phyloP scores from a whole-genome alignment of 2,329 filamentous ascomycete species.

The Orbilia oligospora region DNA sequence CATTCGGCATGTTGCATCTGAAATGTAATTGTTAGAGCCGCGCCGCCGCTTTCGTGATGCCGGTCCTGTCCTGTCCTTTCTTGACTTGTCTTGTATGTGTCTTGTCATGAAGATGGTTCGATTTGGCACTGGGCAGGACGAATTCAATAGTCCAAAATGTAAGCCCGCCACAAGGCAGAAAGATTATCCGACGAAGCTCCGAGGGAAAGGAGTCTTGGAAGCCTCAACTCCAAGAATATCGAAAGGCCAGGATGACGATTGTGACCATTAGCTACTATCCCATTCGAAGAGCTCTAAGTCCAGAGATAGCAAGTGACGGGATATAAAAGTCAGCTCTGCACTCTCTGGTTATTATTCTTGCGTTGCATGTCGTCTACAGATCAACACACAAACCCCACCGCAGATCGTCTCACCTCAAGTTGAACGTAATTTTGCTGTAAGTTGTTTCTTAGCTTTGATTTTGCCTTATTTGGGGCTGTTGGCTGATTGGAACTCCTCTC shows the following conservation, averaged over 20 bases:
- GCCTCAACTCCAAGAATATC: constrained; percentile 38
- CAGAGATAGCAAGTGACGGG: constrained; percentile 7
- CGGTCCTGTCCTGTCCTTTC: constrained; percentile 6
- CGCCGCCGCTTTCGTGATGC: constrained; percentile 29
- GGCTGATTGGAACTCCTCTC: constrained; percentile 7
- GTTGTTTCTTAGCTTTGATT: too few relatives aligned
- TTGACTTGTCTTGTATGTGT: too few relatives aligned
- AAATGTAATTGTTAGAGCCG: constrained; percentile 22
- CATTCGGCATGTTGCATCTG: constrained; percentile 23
- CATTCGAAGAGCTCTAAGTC: constrained; percentile 15
- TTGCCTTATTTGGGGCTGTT: constrained; percentile 9
- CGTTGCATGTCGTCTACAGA: constrained; percentile 59
- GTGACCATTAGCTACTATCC: not conserved
- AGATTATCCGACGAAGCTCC: constrained; percentile 56
- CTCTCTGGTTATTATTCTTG: too few relatives aligned
- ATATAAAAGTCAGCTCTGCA: not conserved
- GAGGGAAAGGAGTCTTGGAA: constrained; percentile 19
- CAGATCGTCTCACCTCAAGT: constrained; percentile 36
- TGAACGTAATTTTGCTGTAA: not conserved
- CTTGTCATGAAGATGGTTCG: constrained; percentile 22
- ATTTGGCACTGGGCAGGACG: not conserved
- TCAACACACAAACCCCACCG: constrained; percentile 48
- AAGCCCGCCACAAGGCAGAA: constrained; percentile 29
- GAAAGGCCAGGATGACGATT: constrained; percentile 20
- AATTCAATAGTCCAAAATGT: not conserved